Evolutionary conservation across 2,329 filamentous ascomycete genomes (phyloP).

Genomic region (Fragosphaeria purpurea): DNA sequence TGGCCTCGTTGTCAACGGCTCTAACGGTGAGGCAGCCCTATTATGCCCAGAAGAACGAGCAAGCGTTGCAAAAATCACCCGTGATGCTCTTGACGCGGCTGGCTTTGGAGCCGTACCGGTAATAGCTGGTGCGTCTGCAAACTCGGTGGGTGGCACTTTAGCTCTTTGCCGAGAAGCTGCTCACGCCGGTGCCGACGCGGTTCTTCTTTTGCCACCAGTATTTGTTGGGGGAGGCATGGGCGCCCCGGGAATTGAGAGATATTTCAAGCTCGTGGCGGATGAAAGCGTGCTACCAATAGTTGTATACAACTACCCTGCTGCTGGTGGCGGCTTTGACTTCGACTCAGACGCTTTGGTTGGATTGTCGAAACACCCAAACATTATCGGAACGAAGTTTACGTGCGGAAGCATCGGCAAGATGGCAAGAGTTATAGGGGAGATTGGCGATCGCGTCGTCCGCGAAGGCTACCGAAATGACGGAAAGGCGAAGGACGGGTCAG

Average conservation of each 20-base stretch:
- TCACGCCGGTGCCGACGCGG: slow-evolving; percentile 67
- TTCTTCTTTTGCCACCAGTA: slow-evolving; percentile 65
- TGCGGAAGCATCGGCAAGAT: slow-evolving; percentile 84
- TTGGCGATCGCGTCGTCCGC: slow-evolving; percentile 31
- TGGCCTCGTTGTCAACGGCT: slow-evolving; percentile 77
- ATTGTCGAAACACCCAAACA: slow-evolving; percentile 70
- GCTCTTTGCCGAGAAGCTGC: slow-evolving; percentile 58
- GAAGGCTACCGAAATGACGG: slow-evolving; percentile 60
- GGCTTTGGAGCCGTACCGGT: slow-evolving; percentile 66
- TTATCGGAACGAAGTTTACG: slow-evolving; percentile 82
- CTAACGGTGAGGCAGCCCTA: slow-evolving; percentile 81
- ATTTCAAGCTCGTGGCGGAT: slow-evolving; percentile 56
- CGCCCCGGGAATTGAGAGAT: slow-evolving; percentile 54
- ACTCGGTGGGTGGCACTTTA: slow-evolving; percentile 70
- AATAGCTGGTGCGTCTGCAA: slow-evolving; percentile 70
- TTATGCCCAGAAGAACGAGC: slow-evolving; percentile 66
- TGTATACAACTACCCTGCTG: slow-evolving; percentile 83
- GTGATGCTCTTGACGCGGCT: slow-evolving; percentile 69
- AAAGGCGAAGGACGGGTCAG: slow-evolving; percentile 19
- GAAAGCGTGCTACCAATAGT: slow-evolving; percentile 64
- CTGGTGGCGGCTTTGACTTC: slow-evolving; percentile 77
- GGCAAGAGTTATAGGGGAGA: slow-evolving; percentile 48
- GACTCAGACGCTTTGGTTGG: slow-evolving; percentile 76
- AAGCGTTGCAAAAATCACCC: slow-evolving; percentile 63
- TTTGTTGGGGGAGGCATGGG: slow-evolving; percentile 73